Evolutionary conservation across 2,329 filamentous ascomycete genomes (phyloP).

Genomic region (Diaporthe ampelina): DNA sequence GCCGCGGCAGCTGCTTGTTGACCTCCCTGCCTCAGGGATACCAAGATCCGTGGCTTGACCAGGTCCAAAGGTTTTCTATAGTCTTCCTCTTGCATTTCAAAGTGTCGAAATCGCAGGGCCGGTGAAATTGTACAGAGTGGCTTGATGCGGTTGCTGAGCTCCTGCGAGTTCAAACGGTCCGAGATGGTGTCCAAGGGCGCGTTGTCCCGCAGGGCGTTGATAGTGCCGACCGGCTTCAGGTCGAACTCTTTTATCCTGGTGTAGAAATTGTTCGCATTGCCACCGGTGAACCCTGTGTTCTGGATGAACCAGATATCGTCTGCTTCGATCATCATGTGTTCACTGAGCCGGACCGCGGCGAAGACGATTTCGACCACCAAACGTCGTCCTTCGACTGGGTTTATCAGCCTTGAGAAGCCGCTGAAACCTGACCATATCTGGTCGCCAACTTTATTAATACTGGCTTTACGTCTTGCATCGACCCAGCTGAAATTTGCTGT

Average conservation of each 20-base stretch:
- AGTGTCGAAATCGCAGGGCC: neutral
- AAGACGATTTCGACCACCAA: neutral
- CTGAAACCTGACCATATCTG: neutral
- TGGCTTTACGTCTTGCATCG: neutral
- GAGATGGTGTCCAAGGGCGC: neutral
- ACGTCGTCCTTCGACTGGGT: fast-evolving
- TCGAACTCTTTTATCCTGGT: neutral
- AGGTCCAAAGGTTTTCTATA: neutral
- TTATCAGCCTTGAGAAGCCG: neutral
- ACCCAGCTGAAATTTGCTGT: neutral
- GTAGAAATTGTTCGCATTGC: neutral
- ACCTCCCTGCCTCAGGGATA: neutral
- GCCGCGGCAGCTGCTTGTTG: neutral
- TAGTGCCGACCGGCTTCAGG: neutral
- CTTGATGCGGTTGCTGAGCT: neutral
- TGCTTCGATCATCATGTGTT: slow-evolving; percentile 11
- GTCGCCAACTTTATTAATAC: neutral
- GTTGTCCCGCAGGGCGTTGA: neutral
- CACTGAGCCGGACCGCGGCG: neutral
- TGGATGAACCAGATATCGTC: neutral
- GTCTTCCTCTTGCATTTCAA: too few relatives aligned
- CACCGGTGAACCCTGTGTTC: too few relatives aligned
- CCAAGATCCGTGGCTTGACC: neutral
- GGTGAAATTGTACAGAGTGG: neutral
- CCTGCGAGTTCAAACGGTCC: neutral